Percentiles rank a stretch among this genome's conserved stretches.
phyloP scores from a whole-genome alignment of 2,329 filamentous ascomycete genomes.

The Fusarium sp. region DNA sequence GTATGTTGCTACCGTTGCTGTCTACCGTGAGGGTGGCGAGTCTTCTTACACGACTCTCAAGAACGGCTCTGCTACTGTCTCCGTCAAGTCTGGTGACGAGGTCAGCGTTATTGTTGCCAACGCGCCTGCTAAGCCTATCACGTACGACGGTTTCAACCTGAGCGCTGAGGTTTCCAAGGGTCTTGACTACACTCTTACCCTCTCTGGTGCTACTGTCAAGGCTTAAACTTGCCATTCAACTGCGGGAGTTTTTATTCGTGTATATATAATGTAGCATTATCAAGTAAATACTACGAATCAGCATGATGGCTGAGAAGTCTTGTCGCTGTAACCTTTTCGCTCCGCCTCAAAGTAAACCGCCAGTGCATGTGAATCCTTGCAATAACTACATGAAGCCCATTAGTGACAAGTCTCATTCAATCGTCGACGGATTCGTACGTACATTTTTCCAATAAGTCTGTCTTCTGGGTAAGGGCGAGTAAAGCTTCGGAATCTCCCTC shows the following conservation, averaged over 20 bases:
- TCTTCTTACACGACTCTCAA: slow-evolving; percentile 57
- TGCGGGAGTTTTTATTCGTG: slow-evolving; percentile 7
- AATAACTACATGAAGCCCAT: too few species aligned
- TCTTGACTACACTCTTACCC: slow-evolving; percentile 57
- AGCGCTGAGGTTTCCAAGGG: slow-evolving; percentile 56
- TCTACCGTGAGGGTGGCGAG: slow-evolving; percentile 49
- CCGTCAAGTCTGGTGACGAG: slow-evolving; percentile 59
- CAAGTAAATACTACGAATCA: slow-evolving; percentile 1
- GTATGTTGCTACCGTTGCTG: slow-evolving; percentile 60
- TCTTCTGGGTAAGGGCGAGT: too few species aligned
- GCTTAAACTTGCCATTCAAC: background rate
- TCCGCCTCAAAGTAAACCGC: too few species aligned
- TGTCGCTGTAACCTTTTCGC: too few species aligned
- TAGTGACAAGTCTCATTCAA: too few species aligned
- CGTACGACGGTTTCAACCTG: slow-evolving; percentile 62
- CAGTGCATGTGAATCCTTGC: too few species aligned
- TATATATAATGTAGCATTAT: slow-evolving; percentile 14
- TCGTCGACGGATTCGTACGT: too few species aligned
- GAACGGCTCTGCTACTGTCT: slow-evolving; percentile 54
- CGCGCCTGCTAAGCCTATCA: slow-evolving; percentile 60
- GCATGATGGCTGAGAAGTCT: background rate
- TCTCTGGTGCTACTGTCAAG: slow-evolving; percentile 52
- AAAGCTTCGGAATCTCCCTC: too few species aligned
- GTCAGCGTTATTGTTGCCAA: slow-evolving; percentile 64
- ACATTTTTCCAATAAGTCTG: too few species aligned